Evolutionary conservation across 768 basidiomycete species (phyloP).

Genomic region (Tulasnella sp.): DNA sequence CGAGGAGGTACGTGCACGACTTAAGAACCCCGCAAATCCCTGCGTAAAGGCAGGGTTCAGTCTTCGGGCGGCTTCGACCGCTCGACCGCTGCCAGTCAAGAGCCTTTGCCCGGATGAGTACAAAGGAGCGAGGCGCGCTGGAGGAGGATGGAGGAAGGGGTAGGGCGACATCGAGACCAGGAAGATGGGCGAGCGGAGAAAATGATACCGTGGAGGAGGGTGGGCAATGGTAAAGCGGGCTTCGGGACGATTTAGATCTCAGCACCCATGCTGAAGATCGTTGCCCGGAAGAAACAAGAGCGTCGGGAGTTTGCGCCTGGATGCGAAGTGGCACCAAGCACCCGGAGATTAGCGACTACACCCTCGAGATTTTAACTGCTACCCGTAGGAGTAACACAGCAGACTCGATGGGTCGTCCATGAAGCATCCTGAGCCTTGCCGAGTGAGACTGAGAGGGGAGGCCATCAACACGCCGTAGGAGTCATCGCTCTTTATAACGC

Average conservation of each 20-base stretch:
- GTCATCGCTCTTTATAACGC: not conserved
- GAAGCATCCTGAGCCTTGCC: not conserved
- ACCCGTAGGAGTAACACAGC: not conserved
- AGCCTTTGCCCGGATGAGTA: not conserved
- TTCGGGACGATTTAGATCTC: not conserved
- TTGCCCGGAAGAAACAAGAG: not conserved
- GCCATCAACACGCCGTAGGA: not conserved
- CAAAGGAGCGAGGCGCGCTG: not conserved
- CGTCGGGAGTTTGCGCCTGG: not conserved
- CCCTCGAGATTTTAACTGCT: not conserved
- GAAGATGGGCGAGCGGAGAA: not conserved
- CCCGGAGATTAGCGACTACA: not conserved
- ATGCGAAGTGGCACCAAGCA: not conserved
- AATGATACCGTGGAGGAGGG: not conserved
- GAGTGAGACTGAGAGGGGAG: not conserved
- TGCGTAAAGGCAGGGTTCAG: not conserved
- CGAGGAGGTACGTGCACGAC: slow-evolving; percentile 6
- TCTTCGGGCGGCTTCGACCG: not conserved
- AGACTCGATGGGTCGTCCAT: not conserved
- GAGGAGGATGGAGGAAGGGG: not conserved
- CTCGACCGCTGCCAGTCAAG: slow-evolving; percentile 4
- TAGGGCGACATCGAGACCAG: not conserved
- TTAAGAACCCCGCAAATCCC: not conserved
- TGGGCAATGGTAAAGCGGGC: not conserved
- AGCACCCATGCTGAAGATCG: not conserved